Percentiles rank a stretch among this genome's conserved stretches.
Evolutionary conservation across 1,139 yeast species (phyloP).

Genomic region (Kodamaea fungicola): DNA sequence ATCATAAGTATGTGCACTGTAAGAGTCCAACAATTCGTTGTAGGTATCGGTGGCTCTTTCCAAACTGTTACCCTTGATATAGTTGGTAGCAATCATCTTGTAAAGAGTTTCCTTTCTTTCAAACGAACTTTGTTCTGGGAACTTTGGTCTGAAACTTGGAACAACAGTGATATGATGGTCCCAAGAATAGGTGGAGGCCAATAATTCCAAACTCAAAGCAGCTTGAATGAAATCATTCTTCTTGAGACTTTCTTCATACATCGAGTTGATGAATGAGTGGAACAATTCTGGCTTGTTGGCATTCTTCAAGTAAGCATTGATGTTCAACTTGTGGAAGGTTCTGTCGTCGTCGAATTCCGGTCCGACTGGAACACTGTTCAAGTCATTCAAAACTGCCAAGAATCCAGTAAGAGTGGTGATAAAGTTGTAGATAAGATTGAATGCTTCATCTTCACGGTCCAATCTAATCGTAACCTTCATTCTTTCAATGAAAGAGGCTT

Average conservation of each 20-base stretch:
- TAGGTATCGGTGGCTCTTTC: constrained; percentile 40
- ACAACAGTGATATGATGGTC: constrained; percentile 57
- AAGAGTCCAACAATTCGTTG: constrained; percentile 73
- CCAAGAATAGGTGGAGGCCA: constrained; percentile 81
- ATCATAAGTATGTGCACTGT: constrained; percentile 71
- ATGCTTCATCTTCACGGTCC: constrained; percentile 69
- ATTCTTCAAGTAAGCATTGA: constrained; percentile 72
- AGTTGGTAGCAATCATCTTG: constrained; percentile 70
- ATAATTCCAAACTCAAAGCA: constrained; percentile 72
- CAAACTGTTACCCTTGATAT: constrained; percentile 57
- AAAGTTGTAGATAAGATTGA: constrained; percentile 47
- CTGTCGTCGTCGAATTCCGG: constrained; percentile 86
- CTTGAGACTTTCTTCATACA: constrained; percentile 62
- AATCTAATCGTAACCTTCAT: constrained; percentile 51
- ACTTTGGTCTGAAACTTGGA: constrained; percentile 59
- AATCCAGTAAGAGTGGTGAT: constrained; percentile 61
- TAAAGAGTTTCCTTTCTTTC: constrained; percentile 75
- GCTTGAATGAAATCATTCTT: constrained; percentile 76
- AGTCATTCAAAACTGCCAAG: constrained; percentile 62
- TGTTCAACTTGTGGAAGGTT: constrained; percentile 74
- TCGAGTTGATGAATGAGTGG: constrained; percentile 70
- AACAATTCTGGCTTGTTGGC: constrained; percentile 80
- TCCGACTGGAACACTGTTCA: constrained; percentile 73
- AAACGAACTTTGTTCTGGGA: constrained; percentile 78
- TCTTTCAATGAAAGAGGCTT: constrained; percentile 48